Evolutionary conservation across 208 protist genomes (phyloP).

Genomic region (Crithidia bombi): DNA sequence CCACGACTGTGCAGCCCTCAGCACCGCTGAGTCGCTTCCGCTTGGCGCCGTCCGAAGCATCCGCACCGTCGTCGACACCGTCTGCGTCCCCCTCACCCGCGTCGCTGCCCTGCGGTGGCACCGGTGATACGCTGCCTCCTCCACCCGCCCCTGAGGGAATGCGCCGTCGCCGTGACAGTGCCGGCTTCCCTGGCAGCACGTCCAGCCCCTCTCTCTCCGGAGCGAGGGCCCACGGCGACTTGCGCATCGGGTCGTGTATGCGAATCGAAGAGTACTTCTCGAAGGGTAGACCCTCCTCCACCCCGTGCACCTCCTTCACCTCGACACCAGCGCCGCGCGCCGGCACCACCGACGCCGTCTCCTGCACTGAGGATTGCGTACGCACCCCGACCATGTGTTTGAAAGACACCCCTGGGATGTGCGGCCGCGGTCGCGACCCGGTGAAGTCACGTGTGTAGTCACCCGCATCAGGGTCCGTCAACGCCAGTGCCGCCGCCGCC

Average conservation of each 20-base stretch:
- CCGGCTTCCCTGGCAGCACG: slow-evolving; percentile 41
- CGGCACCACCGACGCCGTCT: slow-evolving; percentile 1
- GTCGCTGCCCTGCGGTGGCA: neutral
- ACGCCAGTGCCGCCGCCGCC: slow-evolving; percentile 1
- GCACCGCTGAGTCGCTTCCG: neutral
- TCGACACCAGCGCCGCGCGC: neutral
- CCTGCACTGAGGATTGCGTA: slow-evolving; percentile 25
- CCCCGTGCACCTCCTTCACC: slow-evolving; percentile 24
- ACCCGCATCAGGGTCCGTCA: slow-evolving; percentile 2
- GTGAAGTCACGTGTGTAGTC: slow-evolving; percentile 32
- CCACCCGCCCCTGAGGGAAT: slow-evolving; percentile 5
- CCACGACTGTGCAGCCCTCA: slow-evolving; percentile 37
- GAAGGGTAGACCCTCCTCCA: slow-evolving; percentile 46
- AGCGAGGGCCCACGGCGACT: slow-evolving; percentile 78
- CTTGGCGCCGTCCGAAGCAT: neutral
- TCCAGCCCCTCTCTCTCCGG: slow-evolving; percentile 38
- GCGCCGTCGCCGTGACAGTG: slow-evolving; percentile 37
- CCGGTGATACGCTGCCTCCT: no score
- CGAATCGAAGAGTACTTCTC: slow-evolving; percentile 60
- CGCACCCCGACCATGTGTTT: slow-evolving; percentile 45
- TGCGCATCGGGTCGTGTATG: slow-evolving; percentile 58
- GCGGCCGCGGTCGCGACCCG: slow-evolving; percentile 41
- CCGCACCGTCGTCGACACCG: slow-evolving; percentile 8
- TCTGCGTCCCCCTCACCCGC: slow-evolving; percentile 3
- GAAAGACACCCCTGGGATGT: slow-evolving; percentile 42